Conservation (phyloP, 345 rosid species). For the Gossypium rotundifolium region DNA sequence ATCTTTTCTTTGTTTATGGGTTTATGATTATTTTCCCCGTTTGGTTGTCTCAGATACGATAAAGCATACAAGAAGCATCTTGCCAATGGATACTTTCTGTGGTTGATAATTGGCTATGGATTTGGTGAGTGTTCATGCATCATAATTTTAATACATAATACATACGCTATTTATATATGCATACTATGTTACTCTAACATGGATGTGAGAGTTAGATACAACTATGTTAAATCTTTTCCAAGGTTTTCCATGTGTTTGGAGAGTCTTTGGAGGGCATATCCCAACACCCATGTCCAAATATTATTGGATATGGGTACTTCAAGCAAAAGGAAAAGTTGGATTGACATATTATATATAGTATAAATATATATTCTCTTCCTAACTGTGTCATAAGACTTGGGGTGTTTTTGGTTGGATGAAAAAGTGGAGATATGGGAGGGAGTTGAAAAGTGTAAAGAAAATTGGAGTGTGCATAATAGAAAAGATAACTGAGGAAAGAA, state of each 20-base stretch:
- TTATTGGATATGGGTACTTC: background rate
- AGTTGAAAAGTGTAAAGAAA: no score
- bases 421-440: no score
- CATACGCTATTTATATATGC: background rate
- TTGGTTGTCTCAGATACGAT: constrained; percentile 56
- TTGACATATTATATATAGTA: background rate
- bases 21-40: constrained; percentile 2
- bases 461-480: no score
- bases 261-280: background rate
- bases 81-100: constrained; percentile 61
- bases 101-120: constrained; percentile 77
- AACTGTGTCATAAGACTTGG: background rate
- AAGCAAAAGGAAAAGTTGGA: background rate
- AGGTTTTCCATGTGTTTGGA: background rate
- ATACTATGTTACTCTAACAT: background rate
- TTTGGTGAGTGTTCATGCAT: constrained; percentile 45
- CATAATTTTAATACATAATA: background rate
- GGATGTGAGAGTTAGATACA: background rate
- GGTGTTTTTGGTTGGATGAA: no score
- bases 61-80: constrained; percentile 54
- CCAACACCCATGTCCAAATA: no score
- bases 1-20: background rate
- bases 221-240: background rate
- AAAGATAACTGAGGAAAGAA: no score
- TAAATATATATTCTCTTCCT: background rate